These are phyloP conservation scores for Fraxinus anomala DNA, from an alignment of 257 asterid species.

Conservation along the genomic window DNA sequence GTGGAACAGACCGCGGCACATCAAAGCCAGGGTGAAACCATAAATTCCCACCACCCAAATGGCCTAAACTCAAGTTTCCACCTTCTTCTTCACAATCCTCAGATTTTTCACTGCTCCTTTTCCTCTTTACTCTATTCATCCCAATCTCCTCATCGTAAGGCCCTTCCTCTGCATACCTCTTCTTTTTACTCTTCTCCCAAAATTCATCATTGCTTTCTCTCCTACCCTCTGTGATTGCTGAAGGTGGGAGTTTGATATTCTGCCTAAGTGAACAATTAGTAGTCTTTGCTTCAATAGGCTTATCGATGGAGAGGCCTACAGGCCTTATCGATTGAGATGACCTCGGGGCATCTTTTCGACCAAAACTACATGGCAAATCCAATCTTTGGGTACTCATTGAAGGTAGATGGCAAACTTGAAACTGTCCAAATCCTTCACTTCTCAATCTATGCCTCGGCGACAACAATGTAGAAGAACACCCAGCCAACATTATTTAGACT, in stretches of 20 bases:
- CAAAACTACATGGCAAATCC: constrained; percentile 79
- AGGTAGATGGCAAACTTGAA: constrained; percentile 84
- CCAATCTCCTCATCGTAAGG: constrained; percentile 52
- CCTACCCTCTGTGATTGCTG: constrained; percentile 47
- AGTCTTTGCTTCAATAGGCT: constrained; percentile 38
- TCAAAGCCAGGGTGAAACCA: constrained; percentile 66
- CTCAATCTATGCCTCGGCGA: constrained; percentile 95
- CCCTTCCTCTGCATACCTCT: constrained; percentile 66
- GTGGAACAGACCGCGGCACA: constrained; percentile 32
- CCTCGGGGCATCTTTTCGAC: constrained; percentile 59
- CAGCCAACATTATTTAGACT: constrained; percentile 93
- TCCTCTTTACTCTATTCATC: constrained; percentile 64
- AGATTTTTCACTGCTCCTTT: constrained; percentile 41
- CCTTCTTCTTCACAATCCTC: constrained; percentile 45
- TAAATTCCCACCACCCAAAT: constrained; percentile 49
- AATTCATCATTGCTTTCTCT: constrained; percentile 50
- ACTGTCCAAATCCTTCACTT: constrained; percentile 76
- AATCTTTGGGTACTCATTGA: constrained; percentile 95
- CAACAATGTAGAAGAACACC: constrained; percentile 86
- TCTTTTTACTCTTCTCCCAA: constrained; percentile 60
- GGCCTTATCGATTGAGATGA: constrained; percentile 66
- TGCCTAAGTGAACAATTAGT: constrained; percentile 59
- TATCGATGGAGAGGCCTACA: constrained; percentile 67
- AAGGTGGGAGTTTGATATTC: constrained; percentile 66
- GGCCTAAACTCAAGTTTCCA: constrained; percentile 46